Evolutionary conservation across 169 alveolate species (phyloP), one percentile per base, ranked within the genome.

Genomic region (Cryptosporidium meleagridis): DNA sequence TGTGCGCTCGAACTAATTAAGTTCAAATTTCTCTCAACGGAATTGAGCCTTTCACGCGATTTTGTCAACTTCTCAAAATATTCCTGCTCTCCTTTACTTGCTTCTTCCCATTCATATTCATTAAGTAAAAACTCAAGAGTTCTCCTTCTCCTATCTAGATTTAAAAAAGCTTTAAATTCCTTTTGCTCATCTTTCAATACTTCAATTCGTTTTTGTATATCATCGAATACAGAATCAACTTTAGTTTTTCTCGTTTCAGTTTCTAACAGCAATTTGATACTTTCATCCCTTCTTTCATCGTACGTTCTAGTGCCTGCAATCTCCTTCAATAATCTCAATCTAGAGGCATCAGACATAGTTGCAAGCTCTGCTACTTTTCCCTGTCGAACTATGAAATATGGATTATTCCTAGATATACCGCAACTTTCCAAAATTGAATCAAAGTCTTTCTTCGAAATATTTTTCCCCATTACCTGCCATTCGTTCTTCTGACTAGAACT

Each of bases 301-400:
- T 92, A 94, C 9, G 92, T 93, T 85, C 91, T 93, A 1, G 94
- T 94, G 16, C 96, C 96, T 68, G 92, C 94, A 3, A 94, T 94
- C 59, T 94, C 95, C 48, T 91, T 93, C 65, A 94, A 75, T 18
- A 94, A 86, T 21, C 93, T 94, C 21, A 93, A 87, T 48, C 93
- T 84, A 52, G 94, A 93, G 35, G 69, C 80, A 68, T 94, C 96
- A 41, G 92, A 93, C 94, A 94, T 94, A 68, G 92, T 93, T 14
- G 96, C 92, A 39, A 95, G 84, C n/a, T 84, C 92, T 53, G 93
- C 87, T 21, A 95, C 93, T 85, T 93, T 91, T 3, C 96, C 96
- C 85, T 95, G 96, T 21, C 94, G 93, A 45, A 95, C 94, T 53
- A 95, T 93, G 71, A 92, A 95, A 85, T 94, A 95, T 18, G 97